These are phyloP conservation scores for Teunomyces tritomae DNA, from an alignment of 805 yeast species.

Conservation along the genomic window DNA sequence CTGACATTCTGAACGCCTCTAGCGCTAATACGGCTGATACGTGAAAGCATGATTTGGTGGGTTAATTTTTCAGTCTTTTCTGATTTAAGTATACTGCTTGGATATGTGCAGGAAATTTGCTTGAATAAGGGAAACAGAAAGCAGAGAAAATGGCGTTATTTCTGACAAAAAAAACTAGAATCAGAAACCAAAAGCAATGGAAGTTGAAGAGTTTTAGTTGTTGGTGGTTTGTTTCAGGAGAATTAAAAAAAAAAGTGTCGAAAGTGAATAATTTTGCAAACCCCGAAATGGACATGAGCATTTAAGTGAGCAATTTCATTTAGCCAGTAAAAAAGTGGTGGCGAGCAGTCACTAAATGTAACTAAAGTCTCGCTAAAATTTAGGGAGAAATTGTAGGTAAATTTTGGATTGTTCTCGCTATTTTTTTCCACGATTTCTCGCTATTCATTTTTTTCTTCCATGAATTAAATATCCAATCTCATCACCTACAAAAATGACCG, in stretches of 20 bases:
- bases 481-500: not conserved
- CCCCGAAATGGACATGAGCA: not conserved
- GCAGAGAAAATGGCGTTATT: not conserved
- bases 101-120: not conserved
- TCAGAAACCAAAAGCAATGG: not conserved
- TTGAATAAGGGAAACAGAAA: not conserved
- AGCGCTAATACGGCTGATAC: conserved; percentile 1
- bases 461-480: not conserved
- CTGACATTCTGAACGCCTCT: conserved; percentile 7
- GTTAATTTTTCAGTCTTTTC: not conserved
- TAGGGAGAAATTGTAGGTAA: not conserved
- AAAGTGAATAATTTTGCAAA: not conserved
- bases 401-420: not conserved
- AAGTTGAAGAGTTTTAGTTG: no score
- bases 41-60: conserved; percentile 3
- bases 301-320: not conserved
- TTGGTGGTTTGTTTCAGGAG: not conserved
- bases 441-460: not conserved
- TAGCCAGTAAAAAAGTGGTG: not conserved
- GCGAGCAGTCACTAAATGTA: not conserved
- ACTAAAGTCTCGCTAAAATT: not conserved
- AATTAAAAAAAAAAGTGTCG: not conserved
- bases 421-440: not conserved
- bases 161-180: not conserved
- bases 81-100: not conserved